Base-by-base conservation (phyloP, 2,329 filamentous ascomycete genomes). In the Colletotrichum neosansevieriae region DNA sequence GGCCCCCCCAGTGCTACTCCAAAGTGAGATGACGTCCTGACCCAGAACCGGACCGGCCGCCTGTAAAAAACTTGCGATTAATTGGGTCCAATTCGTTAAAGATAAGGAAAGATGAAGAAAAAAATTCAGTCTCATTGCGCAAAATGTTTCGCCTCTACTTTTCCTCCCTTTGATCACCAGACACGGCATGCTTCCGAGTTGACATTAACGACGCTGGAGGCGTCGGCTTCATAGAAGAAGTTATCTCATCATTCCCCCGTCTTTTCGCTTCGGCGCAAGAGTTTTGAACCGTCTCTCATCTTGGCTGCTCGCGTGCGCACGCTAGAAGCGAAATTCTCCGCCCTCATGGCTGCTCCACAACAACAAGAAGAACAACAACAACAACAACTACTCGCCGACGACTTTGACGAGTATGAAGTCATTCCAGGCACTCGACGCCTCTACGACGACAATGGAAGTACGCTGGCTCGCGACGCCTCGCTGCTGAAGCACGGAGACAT, bases 401-500 rank as follows among this genome's bases (percentile, higher is more conserved):
- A 45, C 40, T 47, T 32, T 32, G 51, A 36, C 13, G 42, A 53
- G 42, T 21, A 51, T 15, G 65, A 68, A 24, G 47, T 65, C 42
- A 66, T 69, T 34, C 66, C 66, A n/a, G 66, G 66, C 47, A 69
- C 66, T 40, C 66, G 66, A 3, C 66, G 66, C 13, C 66, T 69
- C 60, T 69, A 66, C 24, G 66, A 65, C 6, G 61, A 60, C 61
- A 15, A 59, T 15, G 61, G 61, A 24, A 50, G 24, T 49, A 60
- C 38, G 21, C 36, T 69, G 6, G n/a, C 56, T 9, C 50, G 61
- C 34, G 61, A 69, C 17, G 62, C 61, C 34, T 69, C 66, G 47
- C 66, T 69, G 13, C 58, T 67, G 40, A 73, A 71, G 67, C 72
- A 76, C 32, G 76, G 76, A 47, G 82, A 88, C 65, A 80, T 88